phyloP scores from a whole-genome alignment of 129 eudicot species.

The Centrapalus pauciflorus region DNA sequence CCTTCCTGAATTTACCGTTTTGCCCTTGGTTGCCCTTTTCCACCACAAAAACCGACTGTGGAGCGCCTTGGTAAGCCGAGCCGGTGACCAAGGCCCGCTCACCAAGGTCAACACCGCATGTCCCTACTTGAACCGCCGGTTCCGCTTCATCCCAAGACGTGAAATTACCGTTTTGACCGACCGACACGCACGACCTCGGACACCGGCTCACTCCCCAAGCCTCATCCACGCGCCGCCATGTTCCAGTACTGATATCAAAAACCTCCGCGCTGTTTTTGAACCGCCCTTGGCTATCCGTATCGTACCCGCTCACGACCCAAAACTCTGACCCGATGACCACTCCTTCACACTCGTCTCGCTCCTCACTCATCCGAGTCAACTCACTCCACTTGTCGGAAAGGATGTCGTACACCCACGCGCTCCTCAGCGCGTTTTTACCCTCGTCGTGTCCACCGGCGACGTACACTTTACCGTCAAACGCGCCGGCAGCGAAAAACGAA shows the following conservation, averaged over 20 bases:
- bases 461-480: slow-evolving; percentile 35
- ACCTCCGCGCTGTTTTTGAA: slow-evolving; percentile 62
- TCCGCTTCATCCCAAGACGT: slow-evolving; percentile 49
- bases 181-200: slow-evolving; percentile 59
- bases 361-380: slow-evolving; percentile 69
- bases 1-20: slow-evolving; percentile 42
- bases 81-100: slow-evolving; percentile 50
- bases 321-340: slow-evolving; percentile 57
- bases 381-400: slow-evolving; percentile 60
- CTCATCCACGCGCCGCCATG: slow-evolving; percentile 61
- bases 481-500: slow-evolving; percentile 68
- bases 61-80: slow-evolving; percentile 56
- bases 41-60: slow-evolving; percentile 40
- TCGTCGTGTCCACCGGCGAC: slow-evolving; percentile 91
- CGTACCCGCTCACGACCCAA: slow-evolving; percentile 73
- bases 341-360: slow-evolving; percentile 86
- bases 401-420: slow-evolving; percentile 58
- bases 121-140: slow-evolving; percentile 44
- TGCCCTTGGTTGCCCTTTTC: slow-evolving; percentile 40
- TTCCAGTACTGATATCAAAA: slow-evolving; percentile 28
- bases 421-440: slow-evolving; percentile 54
- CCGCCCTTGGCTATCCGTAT: slow-evolving; percentile 57
- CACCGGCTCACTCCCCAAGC: slow-evolving; percentile 61
- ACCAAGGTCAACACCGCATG: slow-evolving; percentile 59
- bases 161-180: slow-evolving; percentile 37